A percentile compares a stretch with the other conserved stretches of the same genome.
Evolutionary conservation across 371 early-diverging fungal genomes (phyloP).

Genomic region (Mucor piriformis): DNA sequence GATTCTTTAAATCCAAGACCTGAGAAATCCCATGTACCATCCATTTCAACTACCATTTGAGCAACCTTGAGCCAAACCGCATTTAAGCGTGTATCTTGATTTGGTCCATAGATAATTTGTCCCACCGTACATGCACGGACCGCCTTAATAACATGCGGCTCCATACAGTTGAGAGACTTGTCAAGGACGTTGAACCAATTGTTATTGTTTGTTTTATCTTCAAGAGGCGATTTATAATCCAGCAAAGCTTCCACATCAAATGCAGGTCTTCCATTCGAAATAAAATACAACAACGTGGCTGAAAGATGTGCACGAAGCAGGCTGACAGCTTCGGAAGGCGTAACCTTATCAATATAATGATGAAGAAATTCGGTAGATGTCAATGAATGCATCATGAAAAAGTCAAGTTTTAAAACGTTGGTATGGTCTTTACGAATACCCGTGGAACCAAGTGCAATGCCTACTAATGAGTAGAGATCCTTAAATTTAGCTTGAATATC

Average conservation of each 20-base stretch:
- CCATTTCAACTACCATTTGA: constrained; percentile 36
- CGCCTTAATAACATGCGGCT: constrained; percentile 59
- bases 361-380: constrained; percentile 60
- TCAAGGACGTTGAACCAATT: constrained; percentile 54
- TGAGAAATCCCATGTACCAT: constrained; percentile 44
- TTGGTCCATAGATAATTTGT: constrained; percentile 41
- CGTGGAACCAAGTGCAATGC: constrained; percentile 32
- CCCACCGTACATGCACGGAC: constrained; percentile 51
- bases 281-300: constrained; percentile 37
- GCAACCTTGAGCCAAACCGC: constrained; percentile 40
- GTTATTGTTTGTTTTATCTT: constrained; percentile 26
- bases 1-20: constrained; percentile 45
- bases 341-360: constrained; percentile 29
- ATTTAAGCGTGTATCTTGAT: constrained; percentile 14
- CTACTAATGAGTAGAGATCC: constrained; percentile 34
- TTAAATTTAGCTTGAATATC: constrained; percentile 38
- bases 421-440: constrained; percentile 33
- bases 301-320: constrained; percentile 48
- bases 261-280: constrained; percentile 46
- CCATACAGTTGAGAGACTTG: constrained; percentile 45
- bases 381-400: constrained; percentile 59
- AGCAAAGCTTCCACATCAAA: constrained; percentile 40
- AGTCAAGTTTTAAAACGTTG: constrained; percentile 37
- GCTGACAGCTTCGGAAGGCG: constrained; percentile 37
- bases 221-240: constrained; percentile 19